Conservation (phyloP, 345 rosid species). For the Salix koriyanagi region DNA sequence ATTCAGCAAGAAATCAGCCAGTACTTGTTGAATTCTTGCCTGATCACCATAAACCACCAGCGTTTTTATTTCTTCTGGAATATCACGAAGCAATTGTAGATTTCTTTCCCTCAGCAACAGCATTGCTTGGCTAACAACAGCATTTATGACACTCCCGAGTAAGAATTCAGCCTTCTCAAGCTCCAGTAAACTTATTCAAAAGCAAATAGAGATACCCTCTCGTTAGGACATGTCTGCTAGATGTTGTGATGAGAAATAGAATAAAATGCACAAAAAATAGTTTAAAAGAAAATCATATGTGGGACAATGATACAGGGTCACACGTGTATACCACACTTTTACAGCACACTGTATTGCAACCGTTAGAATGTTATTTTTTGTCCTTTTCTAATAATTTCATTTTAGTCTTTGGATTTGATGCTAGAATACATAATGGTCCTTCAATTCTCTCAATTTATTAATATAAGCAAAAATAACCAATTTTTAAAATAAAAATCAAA, state of each 20-base stretch:
- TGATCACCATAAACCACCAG: slow-evolving; percentile 87
- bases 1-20: slow-evolving; percentile 85
- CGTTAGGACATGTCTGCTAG: slow-evolving; percentile 6
- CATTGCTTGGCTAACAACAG: slow-evolving; percentile 96
- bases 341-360: neutral
- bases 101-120: slow-evolving; percentile 66
- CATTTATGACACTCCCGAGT: slow-evolving; percentile 81
- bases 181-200: slow-evolving; percentile 59
- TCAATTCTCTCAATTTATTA: too few species aligned
- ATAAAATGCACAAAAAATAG: neutral
- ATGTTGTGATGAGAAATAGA: neutral
- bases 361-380: neutral
- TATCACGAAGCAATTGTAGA: slow-evolving; percentile 86
- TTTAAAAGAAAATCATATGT: neutral
- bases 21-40: slow-evolving; percentile 78
- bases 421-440: too few species aligned
- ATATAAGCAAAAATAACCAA: too few species aligned
- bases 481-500: too few species aligned
- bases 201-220: slow-evolving; percentile 18
- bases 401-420: too few species aligned
- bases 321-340: too few species aligned
- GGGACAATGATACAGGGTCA: too few species aligned
- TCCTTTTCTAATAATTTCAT: neutral
- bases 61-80: slow-evolving; percentile 83
- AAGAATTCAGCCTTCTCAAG: slow-evolving; percentile 71